phyloP scores from a whole-genome alignment of 2,329 filamentous ascomycete species.

The Graphiopsis chlorocephala region DNA sequence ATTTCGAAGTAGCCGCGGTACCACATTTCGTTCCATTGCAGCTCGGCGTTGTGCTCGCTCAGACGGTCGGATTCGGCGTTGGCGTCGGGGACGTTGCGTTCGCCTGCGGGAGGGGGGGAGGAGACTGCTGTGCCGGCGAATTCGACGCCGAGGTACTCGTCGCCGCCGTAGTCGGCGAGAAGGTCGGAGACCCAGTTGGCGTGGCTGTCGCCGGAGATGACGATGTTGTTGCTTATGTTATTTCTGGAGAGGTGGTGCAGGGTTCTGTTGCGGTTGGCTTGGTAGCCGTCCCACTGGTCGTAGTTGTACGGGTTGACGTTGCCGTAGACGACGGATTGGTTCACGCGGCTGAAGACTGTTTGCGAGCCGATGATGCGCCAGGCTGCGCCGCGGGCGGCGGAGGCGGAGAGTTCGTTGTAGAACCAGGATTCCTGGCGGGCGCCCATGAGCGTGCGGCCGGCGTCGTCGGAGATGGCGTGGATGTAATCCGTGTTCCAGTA shows the following conservation, averaged over 20 bases:
- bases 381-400: conserved; percentile 57
- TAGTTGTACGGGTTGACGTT: conserved; percentile 46
- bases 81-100: conserved; percentile 41
- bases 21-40: conserved; percentile 68
- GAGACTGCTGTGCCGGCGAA: conserved; percentile 64
- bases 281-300: conserved; percentile 64
- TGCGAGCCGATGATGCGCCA: conserved; percentile 71
- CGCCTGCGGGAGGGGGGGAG: conserved; percentile 53
- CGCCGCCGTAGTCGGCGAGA: conserved; percentile 37
- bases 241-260: conserved; percentile 59
- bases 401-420: conserved; percentile 44
- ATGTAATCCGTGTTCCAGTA: conserved; percentile 53
- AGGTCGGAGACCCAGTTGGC: conserved; percentile 46
- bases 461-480: conserved; percentile 28
- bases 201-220: conserved; percentile 68
- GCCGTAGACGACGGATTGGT: conserved; percentile 38
- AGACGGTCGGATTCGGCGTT: conserved; percentile 7
- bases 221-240: conserved; percentile 66
- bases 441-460: conserved; percentile 30
- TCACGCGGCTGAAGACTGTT: conserved; percentile 61
- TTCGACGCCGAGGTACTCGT: conserved; percentile 44
- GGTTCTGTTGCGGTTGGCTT: conserved; percentile 67
- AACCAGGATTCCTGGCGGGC: conserved; percentile 42
- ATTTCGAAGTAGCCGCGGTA: conserved; percentile 71
- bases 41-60: conserved; percentile 50